Conservation (phyloP, 805 yeast species). For the Yarrowia deformans region DNA sequence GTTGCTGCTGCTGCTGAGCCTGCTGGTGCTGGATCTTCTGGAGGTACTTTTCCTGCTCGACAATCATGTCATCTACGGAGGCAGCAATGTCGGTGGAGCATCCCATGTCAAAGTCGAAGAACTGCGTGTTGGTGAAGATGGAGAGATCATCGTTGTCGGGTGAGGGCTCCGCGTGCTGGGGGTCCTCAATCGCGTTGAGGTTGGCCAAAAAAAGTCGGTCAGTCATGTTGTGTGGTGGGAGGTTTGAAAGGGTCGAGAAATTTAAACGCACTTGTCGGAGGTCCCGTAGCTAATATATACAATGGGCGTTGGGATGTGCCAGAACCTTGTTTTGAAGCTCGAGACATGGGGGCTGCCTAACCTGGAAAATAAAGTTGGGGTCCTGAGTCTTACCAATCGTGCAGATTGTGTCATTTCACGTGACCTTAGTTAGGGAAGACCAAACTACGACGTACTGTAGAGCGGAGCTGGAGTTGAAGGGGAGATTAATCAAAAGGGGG, state of each 20-base stretch:
- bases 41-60: slow-evolving; percentile 53
- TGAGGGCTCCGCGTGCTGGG: slow-evolving; percentile 37
- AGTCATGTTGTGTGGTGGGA: slow-evolving; percentile 21
- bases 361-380: slow-evolving; percentile 20
- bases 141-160: slow-evolving; percentile 51
- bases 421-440: slow-evolving; percentile 7
- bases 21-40: slow-evolving; percentile 46
- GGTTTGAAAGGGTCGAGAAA: slow-evolving; percentile 6
- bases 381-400: slow-evolving; percentile 39
- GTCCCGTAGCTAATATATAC: slow-evolving; percentile 21
- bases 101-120: slow-evolving; percentile 56
- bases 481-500: not conserved
- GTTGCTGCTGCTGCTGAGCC: slow-evolving; percentile 39
- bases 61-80: slow-evolving; percentile 52
- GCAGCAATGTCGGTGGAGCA: slow-evolving; percentile 54
- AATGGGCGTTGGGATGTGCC: slow-evolving; percentile 1
- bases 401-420: slow-evolving; percentile 38
- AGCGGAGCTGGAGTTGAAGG: not conserved
- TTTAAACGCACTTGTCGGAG: not conserved
- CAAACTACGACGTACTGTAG: too few relatives aligned
- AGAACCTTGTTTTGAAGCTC: not conserved
- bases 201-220: slow-evolving; percentile 38
- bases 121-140: slow-evolving; percentile 54
- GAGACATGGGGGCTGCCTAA: slow-evolving; percentile 36
- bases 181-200: slow-evolving; percentile 41